These are phyloP conservation scores for Candida mattraensis DNA, from an alignment of 805 yeast genomes.

Conservation along the genomic window DNA sequence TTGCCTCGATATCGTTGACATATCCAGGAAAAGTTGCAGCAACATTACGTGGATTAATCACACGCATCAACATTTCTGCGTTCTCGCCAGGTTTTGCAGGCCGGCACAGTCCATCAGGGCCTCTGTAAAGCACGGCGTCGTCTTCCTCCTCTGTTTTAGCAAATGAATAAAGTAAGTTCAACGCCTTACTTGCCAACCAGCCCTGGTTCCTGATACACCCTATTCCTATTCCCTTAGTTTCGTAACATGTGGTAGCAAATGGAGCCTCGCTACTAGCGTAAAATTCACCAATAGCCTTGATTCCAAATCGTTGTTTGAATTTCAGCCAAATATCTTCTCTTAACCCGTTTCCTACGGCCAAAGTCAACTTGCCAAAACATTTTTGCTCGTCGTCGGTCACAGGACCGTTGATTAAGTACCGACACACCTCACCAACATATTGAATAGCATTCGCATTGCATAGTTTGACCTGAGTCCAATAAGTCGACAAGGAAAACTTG, in stretches of 20 bases:
- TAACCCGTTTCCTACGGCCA: constrained; percentile 90
- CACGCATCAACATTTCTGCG: constrained; percentile 83
- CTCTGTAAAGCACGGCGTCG: constrained; percentile 67
- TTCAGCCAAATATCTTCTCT: constrained; percentile 85
- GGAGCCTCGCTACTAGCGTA: constrained; percentile 95
- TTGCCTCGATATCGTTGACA: constrained; percentile 74
- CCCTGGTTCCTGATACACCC: constrained; percentile 85
- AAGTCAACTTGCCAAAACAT: constrained; percentile 40
- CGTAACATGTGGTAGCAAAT: constrained; percentile 78
- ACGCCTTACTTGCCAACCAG: constrained; percentile 65
- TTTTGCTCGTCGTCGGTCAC: constrained; percentile 24
- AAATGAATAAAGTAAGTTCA: constrained; percentile 55
- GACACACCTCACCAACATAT: constrained; percentile 93
- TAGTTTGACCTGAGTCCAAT: constrained; percentile 85
- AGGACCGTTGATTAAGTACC: constrained; percentile 70
- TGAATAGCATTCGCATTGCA: constrained; percentile 78
- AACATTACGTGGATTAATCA: constrained; percentile 59
- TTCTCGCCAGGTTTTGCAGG: constrained; percentile 61
- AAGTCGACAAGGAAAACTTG: constrained; percentile 78
- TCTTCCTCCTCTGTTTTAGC: constrained; percentile 82
- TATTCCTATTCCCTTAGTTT: constrained; percentile 57
- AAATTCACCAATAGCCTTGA: constrained; percentile 80
- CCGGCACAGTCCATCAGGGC: constrained; percentile 61
- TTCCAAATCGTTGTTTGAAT: constrained; percentile 74
- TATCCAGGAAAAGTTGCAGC: constrained; percentile 87